Evolutionary conservation across 2,329 filamentous ascomycete genomes (phyloP), one percentile per base, ranked within the genome.

Genomic region (Trichophyton simii): DNA sequence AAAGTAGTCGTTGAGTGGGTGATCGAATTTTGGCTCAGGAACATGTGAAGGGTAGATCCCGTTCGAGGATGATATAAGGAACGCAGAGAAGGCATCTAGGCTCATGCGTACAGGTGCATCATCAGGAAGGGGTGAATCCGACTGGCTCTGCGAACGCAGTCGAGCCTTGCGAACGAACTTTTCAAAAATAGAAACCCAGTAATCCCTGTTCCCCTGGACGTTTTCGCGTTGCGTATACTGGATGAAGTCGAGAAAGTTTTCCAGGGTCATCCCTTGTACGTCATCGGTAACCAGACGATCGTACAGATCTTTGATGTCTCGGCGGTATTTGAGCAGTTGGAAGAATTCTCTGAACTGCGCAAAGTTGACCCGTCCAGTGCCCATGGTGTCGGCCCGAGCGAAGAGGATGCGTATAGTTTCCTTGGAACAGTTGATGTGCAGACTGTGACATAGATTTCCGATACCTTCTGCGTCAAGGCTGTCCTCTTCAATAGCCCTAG

Each of bases 1-100:
- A 78, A 91, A 96, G 74, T 99, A 99, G 71, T 97, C 92, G 71
- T 95, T 96, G 72, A 97, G 78, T 0, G 94, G 94, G 25, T 88
- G 84, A 70, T 95, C 85, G 60, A 96, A 83, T 4, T 78, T 78
- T 61, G 85, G 83, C 31, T 83, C 76, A 11, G 82, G 74, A n/a
- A 83, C 81, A 63, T 82, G 80, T 48, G 82, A 81, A 31, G 81
- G 76, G 48, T 90, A 81, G 1, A 88, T 80, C 1, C 83, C 80
- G 69, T 95, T 95, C 67, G 85, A 81, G 52, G 83, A 82, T 0
- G 89, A 95, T 13, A 85, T 83, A 11, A 96, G 77, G 69, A 87
- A 95, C 9, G 83, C 83, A 31, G 89, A 84, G 67, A 99, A 89
- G 0, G 85, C 88, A 46, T 87, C 82, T 68, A 91, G 84, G 62